These are phyloP conservation scores for Venturia aucupariae DNA, from an alignment of 2,329 filamentous ascomycete species.

Conservation along the genomic window DNA sequence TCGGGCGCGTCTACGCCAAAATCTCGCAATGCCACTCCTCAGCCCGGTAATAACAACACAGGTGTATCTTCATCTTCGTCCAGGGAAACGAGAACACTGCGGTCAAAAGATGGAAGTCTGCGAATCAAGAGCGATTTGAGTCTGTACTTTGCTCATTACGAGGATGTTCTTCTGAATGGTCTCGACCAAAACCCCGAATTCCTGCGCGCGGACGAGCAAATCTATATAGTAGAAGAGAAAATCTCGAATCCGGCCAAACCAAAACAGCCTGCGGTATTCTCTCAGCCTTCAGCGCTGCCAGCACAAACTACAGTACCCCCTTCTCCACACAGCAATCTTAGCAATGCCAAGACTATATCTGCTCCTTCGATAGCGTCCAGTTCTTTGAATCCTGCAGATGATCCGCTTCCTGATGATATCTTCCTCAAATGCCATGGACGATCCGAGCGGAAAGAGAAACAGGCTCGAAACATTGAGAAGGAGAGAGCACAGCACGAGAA, in stretches of 20 bases:
- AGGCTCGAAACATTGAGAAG: conserved; percentile 58
- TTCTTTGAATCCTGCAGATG: conserved; percentile 24
- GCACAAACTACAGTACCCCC: background rate
- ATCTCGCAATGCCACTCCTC: conserved; percentile 2
- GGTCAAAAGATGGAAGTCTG: conserved; percentile 73
- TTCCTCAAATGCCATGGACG: conserved; percentile 52
- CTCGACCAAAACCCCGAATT: conserved; percentile 66
- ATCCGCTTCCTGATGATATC: conserved; percentile 47
- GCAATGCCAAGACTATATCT: conserved; percentile 8
- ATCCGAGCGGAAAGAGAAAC: conserved; percentile 57
- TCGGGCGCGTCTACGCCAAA: background rate
- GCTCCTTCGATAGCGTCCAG: conserved; percentile 6
- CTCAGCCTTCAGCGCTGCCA: conserved; percentile 14
- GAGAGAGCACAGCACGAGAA: conserved; percentile 59
- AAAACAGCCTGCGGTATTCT: conserved; percentile 23
- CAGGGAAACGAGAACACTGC: conserved; percentile 59
- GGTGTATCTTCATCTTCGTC: background rate
- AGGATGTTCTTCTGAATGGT: conserved; percentile 83
- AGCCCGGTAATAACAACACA: background rate
- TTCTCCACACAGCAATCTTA: conserved; percentile 6
- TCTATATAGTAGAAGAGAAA: conserved; percentile 57
- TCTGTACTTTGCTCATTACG: conserved; percentile 86
- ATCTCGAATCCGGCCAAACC: conserved; percentile 20
- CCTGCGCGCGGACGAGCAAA: conserved; percentile 61
- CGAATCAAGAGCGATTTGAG: conserved; percentile 87